A percentile compares a stretch with the other conserved stretches of the same genome.
phyloP scores from a whole-genome alignment of 2,329 filamentous ascomycete genomes.

The Emmonsiellopsis sp. region DNA sequence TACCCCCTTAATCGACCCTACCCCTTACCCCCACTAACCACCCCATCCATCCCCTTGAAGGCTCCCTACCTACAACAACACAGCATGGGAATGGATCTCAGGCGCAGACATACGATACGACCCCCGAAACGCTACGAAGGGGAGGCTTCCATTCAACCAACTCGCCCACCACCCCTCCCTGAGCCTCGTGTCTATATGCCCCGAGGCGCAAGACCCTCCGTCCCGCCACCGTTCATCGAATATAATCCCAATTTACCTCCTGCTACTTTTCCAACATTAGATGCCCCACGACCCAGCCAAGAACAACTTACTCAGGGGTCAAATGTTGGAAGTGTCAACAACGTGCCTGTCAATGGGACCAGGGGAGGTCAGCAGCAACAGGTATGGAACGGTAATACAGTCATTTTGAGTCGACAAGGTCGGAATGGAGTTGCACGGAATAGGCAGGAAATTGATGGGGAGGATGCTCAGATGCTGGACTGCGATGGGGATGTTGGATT shows the following conservation, averaged over 20 bases:
- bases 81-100: conserved; percentile 13
- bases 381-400: no score
- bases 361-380: no score
- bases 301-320: no score
- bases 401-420: no score
- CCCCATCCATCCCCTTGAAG: neutral
- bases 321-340: no score
- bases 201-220: conserved; percentile 5
- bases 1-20: neutral
- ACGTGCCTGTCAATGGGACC: no score
- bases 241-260: conserved; percentile 32
- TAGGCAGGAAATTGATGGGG: no score
- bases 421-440: no score
- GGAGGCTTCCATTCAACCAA: conserved; percentile 17
- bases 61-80: neutral
- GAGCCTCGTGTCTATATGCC: conserved; percentile 8
- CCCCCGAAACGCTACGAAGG: conserved; percentile 21
- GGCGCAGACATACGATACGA: conserved; percentile 23
- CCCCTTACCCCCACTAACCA: no score
- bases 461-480: no score
- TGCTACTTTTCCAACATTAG: conserved; percentile 34
- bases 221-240: conserved; percentile 16
- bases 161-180: conserved; percentile 8
- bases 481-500: no score
- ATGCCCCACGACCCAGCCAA: conserved; percentile 1